A percentile compares a stretch with the other conserved stretches of the same genome.
phyloP scores from a whole-genome alignment of 1,284 basidiomycete genomes.

The Ceratobasidium sp. region DNA sequence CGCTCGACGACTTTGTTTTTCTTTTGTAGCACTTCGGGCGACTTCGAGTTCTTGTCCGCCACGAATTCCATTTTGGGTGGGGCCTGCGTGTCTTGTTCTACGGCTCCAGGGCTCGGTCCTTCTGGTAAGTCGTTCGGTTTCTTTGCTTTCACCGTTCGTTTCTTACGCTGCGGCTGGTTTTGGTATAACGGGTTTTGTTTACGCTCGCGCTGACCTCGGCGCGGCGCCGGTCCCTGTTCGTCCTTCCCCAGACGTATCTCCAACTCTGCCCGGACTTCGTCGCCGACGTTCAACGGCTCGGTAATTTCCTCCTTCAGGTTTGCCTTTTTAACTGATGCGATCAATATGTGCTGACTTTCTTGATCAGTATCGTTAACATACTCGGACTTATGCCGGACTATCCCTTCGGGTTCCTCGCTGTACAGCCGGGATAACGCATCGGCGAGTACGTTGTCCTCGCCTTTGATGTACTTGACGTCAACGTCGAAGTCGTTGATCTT shows the following conservation, averaged over 20 bases:
- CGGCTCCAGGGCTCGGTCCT: neutral
- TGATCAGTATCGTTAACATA: too few species aligned
- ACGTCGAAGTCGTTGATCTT: too few species aligned
- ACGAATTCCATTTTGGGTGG: neutral
- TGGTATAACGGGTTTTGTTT: neutral
- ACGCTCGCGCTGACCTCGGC: neutral
- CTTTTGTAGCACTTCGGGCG: neutral
- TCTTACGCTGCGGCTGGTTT: neutral
- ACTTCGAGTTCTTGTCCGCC: neutral
- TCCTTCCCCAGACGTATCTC: too few species aligned
- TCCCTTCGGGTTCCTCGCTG: too few species aligned
- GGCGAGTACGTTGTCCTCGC: too few species aligned
- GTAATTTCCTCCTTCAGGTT: neutral
- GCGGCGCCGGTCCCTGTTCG: neutral
- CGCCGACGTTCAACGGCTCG: constrained; percentile 54
- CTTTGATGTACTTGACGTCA: too few species aligned
- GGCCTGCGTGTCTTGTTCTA: neutral
- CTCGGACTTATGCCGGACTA: too few species aligned
- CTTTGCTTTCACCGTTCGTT: neutral
- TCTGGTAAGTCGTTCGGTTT: neutral
- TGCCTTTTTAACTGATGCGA: too few species aligned
- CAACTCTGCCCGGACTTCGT: constrained; percentile 59
- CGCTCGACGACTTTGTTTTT: neutral
- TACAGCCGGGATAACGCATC: too few species aligned
- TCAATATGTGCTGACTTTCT: too few species aligned